phyloP scores from a whole-genome alignment of 345 rosid species.

The Moringa oleifera region DNA sequence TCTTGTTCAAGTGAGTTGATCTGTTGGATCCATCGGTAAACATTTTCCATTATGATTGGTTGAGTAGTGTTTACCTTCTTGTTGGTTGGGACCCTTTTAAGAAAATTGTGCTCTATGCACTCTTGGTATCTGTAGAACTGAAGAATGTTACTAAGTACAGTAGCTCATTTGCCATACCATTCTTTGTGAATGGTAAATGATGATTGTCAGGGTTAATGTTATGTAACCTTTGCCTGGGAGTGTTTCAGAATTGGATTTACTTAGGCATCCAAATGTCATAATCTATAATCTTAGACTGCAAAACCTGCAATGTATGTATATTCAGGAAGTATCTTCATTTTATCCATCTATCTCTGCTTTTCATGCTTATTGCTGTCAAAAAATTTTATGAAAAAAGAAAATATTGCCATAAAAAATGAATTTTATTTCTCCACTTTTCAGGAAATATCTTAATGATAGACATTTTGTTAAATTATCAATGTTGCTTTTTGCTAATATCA shows the following conservation, averaged over 20 bases:
- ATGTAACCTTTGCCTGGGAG: too few relatives aligned
- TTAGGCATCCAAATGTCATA: background rate
- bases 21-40: background rate
- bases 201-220: background rate
- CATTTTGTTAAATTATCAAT: too few relatives aligned
- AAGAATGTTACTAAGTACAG: background rate
- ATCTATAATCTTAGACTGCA: background rate
- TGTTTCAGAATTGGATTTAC: background rate
- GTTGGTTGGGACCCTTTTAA: background rate
- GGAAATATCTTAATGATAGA: background rate
- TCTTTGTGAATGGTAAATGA: background rate
- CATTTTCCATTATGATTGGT: background rate
- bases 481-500: background rate
- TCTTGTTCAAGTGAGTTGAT: slow-evolving; percentile 56
- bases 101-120: background rate
- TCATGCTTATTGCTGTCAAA: background rate
- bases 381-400: too few relatives aligned
- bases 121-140: background rate
- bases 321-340: background rate
- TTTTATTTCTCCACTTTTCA: background rate
- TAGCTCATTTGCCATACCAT: too few relatives aligned
- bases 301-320: too few relatives aligned
- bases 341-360: background rate
- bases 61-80: background rate
- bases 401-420: too few relatives aligned